Conservation (phyloP, 2,329 filamentous ascomycete genomes). For the Fusarium sp. region DNA sequence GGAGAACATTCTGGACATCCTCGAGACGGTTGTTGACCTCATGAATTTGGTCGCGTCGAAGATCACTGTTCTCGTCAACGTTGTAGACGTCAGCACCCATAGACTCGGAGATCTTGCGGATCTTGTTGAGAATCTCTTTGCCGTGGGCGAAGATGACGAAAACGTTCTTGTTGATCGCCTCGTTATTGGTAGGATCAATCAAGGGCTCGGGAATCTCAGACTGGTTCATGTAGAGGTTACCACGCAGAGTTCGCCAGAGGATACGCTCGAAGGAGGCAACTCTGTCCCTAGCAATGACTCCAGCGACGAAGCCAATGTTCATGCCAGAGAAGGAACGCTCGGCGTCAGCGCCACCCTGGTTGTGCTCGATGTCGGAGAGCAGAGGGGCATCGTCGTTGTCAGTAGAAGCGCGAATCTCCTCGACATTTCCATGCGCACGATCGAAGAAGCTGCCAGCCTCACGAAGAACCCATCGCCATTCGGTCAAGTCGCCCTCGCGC, state of each 20-base stretch:
- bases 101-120: conserved; percentile 98
- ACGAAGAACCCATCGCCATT: conserved; percentile 97
- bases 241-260: conserved; percentile 94
- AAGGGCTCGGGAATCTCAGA: conserved; percentile 96
- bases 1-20: conserved; percentile 90
- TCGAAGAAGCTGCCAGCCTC: conserved; percentile 99
- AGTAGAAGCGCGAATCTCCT: conserved; percentile 92
- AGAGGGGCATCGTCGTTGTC: conserved; percentile 94
- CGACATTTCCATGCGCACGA: conserved; percentile 92
- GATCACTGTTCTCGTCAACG: conserved; percentile 96
- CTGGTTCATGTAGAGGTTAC: conserved; percentile 99
- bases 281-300: conserved; percentile 92
- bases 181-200: conserved; percentile 91
- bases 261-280: conserved; percentile 97
- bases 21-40: conserved; percentile 95
- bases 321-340: conserved; percentile 94
- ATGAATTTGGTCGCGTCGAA: conserved; percentile 94
- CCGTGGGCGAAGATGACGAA: conserved; percentile 99
- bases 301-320: conserved; percentile 98
- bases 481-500: conserved; percentile 93
- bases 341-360: conserved; percentile 72
- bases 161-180: conserved; percentile 94
- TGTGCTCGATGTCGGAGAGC: conserved; percentile 91
- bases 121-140: conserved; percentile 98
- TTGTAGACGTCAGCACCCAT: conserved; percentile 95